Evolutionary conservation across 2,329 filamentous ascomycete genomes (phyloP), one percentile per base, ranked within the genome.

Genomic region (Microdochium paspali): DNA sequence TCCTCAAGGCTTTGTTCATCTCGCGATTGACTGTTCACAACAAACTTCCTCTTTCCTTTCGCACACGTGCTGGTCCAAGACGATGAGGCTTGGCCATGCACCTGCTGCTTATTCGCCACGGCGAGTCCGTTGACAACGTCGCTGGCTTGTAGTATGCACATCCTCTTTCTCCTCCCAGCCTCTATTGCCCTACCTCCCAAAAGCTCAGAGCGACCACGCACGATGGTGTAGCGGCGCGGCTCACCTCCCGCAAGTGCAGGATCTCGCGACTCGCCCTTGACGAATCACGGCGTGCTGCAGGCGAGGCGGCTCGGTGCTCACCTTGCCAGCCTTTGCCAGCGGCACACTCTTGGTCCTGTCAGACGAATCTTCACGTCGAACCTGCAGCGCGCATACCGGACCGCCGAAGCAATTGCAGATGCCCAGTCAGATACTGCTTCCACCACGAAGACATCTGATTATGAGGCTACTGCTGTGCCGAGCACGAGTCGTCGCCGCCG

Each of bases 111-210:
- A 80, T 95, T 58, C 83, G 90, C 48, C 90, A 95, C 72, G 90
- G 84, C 60, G 90, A 95, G 69, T 91, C 88, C 15, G 86, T 94
- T 54, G 87, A 95, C 67, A 95, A 95, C 64, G 84, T 93, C 49
- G 85, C 84, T 35, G 78, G 82, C 47, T 67, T 87, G 50, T 90
- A 86, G 84, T 87, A 72, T 58, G 77, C 50, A 50, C 47, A 54
- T 40, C 18, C 35, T 40, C 49, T 46, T 49, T 45, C 13, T 35
- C 39, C 46, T 35, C 20, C 32, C 13, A 32, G 25, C n/a, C 28
- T 31, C 13, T 47, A 40, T 44, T 46, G 39, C 50, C 44, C 46
- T 47, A n/a, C n/a, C n/a, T n/a, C n/a, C n/a, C 21, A 47, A 21
- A 46, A 51, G 53, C 45, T 53, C 43, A 42, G 45, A 20, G 25